Conservation (phyloP, 257 asterid species). For the Ballota nigra region DNA sequence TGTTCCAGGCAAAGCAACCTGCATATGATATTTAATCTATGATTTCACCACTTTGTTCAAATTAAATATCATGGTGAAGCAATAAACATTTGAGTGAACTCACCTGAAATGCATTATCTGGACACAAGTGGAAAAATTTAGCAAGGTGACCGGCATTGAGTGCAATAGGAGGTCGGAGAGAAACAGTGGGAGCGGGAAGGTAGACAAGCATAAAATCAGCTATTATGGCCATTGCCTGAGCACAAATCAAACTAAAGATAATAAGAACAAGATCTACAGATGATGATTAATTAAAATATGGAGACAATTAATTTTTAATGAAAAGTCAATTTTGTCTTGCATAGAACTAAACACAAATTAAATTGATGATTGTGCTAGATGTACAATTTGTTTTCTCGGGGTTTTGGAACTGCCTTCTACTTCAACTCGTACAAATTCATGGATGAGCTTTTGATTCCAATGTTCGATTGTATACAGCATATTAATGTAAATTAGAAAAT, state of each 20-base stretch:
- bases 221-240: slow-evolving; percentile 85
- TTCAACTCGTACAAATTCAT: background rate
- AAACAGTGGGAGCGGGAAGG: slow-evolving; percentile 98
- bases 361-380: background rate
- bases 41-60: slow-evolving; percentile 7
- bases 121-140: slow-evolving; percentile 77
- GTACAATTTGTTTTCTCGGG: background rate
- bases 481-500: background rate
- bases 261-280: slow-evolving; percentile 10
- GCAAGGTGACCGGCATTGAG: slow-evolving; percentile 72
- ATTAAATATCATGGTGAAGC: background rate
- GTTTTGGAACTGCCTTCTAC: background rate
- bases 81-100: background rate
- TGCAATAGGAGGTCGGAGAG: slow-evolving; percentile 73
- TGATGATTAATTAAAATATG: background rate
- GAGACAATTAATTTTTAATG: background rate
- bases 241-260: slow-evolving; percentile 18
- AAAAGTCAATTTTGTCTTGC: background rate
- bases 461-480: background rate
- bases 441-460: background rate
- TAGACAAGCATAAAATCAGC: slow-evolving; percentile 98
- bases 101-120: slow-evolving; percentile 95
- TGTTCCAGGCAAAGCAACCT: slow-evolving; percentile 81
- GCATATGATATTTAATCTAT: slow-evolving; percentile 20
- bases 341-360: background rate